Base-by-base conservation (phyloP, 202 grass and related monocot genomes). In the Setaria italica region DNA sequence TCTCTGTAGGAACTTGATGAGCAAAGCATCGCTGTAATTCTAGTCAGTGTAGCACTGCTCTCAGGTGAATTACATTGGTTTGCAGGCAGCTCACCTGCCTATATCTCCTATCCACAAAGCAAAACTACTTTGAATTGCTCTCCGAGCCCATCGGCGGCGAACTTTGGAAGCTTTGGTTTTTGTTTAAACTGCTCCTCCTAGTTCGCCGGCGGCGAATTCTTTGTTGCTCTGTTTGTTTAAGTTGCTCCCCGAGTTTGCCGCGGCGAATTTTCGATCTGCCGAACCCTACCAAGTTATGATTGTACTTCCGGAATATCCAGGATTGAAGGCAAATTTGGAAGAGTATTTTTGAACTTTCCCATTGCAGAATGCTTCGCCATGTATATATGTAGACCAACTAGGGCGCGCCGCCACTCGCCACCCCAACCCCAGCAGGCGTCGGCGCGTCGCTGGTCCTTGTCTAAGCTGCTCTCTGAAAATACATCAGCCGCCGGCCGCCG, bases 131-230 rank as follows among this genome's bases (percentile, higher is more conserved):
- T 35, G 0, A 13, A 39, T 76, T 56, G 33, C 9, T 35, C 29
- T 12, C 62, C 62, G 11, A 33, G 12, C 5, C 12, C 12, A 1
- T 4, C 12, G 70, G 46, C 47, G 14, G 7, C 46, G 47, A 73
- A 15, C 14, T 65, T 34, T 33, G 12, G 12, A 64, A 19, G 58
- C 30, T 35, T 34, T 13, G 57, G 4, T 30, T 15, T 15, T 35
- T 16, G 4, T 19, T 21, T 32, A 30, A 15, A 50, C 25, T 4
- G 21, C 2, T 16, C n/a, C 47, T 7, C 19, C 20, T 4, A 21
- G 19, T 70, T 70, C 67, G 42, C 67, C 67, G 67, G 39, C 67
- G 67, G 19, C 67, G 39, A 69, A n/a, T n/a, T 54, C 50, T 57
- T 20, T 6, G 42, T 35, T 35, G 34, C 34, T 35, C 34, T 4